phyloP scores from a whole-genome alignment of 306 rosid genomes.

The Alnus glutinosa region DNA sequence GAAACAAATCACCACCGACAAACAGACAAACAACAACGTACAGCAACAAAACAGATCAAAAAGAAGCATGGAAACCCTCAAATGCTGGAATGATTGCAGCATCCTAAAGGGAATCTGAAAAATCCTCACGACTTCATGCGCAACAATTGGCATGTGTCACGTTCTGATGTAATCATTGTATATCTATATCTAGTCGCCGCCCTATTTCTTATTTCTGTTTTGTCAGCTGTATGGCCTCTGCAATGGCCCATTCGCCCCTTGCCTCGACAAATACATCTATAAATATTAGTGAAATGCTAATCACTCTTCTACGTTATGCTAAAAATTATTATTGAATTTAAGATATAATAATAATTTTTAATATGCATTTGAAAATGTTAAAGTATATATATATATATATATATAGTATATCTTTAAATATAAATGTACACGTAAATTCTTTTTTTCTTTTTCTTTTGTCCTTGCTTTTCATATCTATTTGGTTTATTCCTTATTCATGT shows the following conservation, averaged over 20 bases:
- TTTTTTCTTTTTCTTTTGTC: too few species aligned
- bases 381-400: too few species aligned
- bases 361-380: too few species aligned
- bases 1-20: not conserved
- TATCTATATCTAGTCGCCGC: not conserved
- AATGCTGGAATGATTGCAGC: constrained; percentile 33
- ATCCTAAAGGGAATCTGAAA: constrained; percentile 20
- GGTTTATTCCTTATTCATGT: too few species aligned
- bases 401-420: too few species aligned
- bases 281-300: too few species aligned
- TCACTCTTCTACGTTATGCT: too few species aligned
- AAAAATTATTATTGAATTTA: too few species aligned
- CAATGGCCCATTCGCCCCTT: not conserved
- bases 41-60: not conserved
- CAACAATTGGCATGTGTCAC: constrained; percentile 4
- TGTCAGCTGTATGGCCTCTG: not conserved
- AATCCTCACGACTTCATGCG: constrained; percentile 19
- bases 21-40: not conserved
- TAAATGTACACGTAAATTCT: too few species aligned
- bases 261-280: too few species aligned
- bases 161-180: not conserved
- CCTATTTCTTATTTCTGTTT: not conserved
- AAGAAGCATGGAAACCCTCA: constrained; percentile 22
- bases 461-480: too few species aligned
- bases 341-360: too few species aligned